A percentile compares a stretch with the other conserved stretches of the same genome.
These are phyloP conservation scores for Tricladium varicosporioides DNA, from an alignment of 2,329 filamentous ascomycete genomes.

Conservation along the genomic window DNA sequence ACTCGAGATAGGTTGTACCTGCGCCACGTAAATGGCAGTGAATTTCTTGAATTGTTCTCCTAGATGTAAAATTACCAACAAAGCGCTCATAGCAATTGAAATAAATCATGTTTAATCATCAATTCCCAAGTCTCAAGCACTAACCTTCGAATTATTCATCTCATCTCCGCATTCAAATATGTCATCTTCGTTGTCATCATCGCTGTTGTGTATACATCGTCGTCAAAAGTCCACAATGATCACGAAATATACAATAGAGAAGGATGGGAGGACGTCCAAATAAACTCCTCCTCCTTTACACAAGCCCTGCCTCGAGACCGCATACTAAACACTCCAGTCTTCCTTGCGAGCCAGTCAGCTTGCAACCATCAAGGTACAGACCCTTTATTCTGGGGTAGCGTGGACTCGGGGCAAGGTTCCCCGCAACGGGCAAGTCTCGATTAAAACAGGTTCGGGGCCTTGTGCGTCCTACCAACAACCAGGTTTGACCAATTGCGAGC, in stretches of 20 bases:
- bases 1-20: background rate
- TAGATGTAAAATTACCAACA: slow-evolving; percentile 14
- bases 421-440: slow-evolving; percentile 6
- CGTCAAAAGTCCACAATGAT: too few relatives aligned
- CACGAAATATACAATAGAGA: too few relatives aligned
- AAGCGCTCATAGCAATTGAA: slow-evolving; percentile 1
- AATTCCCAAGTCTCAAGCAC: background rate
- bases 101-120: background rate
- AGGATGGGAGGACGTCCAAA: background rate
- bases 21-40: background rate
- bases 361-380: too few relatives aligned
- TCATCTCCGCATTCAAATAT: too few relatives aligned
- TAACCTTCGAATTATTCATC: too few relatives aligned
- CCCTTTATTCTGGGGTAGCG: slow-evolving; percentile 9
- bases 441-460: too few relatives aligned
- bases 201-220: too few relatives aligned
- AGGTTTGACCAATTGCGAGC: too few relatives aligned
- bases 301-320: background rate
- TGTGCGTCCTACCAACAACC: too few relatives aligned
- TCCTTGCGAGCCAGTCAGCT: background rate
- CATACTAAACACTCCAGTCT: background rate
- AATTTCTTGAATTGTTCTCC: background rate
- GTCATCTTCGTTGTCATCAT: too few relatives aligned
- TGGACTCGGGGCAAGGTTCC: slow-evolving; percentile 18
- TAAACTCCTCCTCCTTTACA: background rate